These are phyloP conservation scores for Saccharomyces hybrid DNA, from an alignment of 1,139 yeast species.

Conservation along the genomic window DNA sequence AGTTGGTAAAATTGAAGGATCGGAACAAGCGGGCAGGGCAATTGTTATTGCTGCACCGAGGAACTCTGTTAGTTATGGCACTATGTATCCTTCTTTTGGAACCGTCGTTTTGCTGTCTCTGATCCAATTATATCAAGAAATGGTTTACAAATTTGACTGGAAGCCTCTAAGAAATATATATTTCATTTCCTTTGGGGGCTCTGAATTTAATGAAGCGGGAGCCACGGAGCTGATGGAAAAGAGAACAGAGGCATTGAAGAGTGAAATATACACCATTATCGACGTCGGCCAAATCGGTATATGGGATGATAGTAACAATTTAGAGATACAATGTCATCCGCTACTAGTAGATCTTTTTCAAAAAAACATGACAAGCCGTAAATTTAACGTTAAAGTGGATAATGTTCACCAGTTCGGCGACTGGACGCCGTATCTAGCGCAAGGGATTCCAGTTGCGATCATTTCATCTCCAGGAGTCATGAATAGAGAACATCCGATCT, in stretches of 20 bases:
- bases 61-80: slow-evolving; percentile 72
- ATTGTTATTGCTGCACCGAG: slow-evolving; percentile 78
- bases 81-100: slow-evolving; percentile 67
- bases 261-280: slow-evolving; percentile 64
- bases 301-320: slow-evolving; percentile 59
- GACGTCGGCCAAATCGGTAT: slow-evolving; percentile 43
- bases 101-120: slow-evolving; percentile 67
- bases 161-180: slow-evolving; percentile 75
- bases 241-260: slow-evolving; percentile 44
- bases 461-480: slow-evolving; percentile 36
- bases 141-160: slow-evolving; percentile 70
- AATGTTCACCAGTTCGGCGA: slow-evolving; percentile 50
- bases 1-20: slow-evolving; percentile 68
- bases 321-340: slow-evolving; percentile 63
- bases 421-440: slow-evolving; percentile 47
- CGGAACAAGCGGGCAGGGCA: slow-evolving; percentile 71
- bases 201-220: slow-evolving; percentile 80
- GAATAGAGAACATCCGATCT: slow-evolving; percentile 40
- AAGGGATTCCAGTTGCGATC: slow-evolving; percentile 61
- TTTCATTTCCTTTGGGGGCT: slow-evolving; percentile 82
- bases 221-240: slow-evolving; percentile 71
- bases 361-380: slow-evolving; percentile 15
- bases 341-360: slow-evolving; percentile 41
- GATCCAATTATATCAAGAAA: slow-evolving; percentile 60
- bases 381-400: slow-evolving; percentile 21